phyloP scores from a whole-genome alignment of 495 filamentous ascomycete genomes.

The Talaromyces wortmannii region DNA sequence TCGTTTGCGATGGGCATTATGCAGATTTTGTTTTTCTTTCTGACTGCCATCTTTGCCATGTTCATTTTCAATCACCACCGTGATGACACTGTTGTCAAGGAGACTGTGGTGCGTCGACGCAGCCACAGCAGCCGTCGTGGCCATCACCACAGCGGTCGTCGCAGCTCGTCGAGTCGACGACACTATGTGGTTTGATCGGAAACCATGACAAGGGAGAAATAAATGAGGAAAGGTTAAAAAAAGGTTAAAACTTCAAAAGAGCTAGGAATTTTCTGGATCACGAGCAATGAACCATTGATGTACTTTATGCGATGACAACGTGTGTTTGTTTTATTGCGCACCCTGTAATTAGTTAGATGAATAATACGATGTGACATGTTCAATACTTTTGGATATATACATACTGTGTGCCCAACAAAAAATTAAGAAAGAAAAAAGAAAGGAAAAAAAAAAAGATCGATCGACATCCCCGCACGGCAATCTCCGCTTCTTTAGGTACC shows the following conservation, averaged over 20 bases:
- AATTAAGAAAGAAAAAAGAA: no score
- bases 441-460: no score
- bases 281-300: no score
- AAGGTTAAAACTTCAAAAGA: neutral
- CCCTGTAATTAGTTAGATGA: no score
- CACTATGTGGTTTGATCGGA: slow-evolving; percentile 30
- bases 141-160: slow-evolving; percentile 10
- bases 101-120: slow-evolving; percentile 34
- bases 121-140: slow-evolving; percentile 33
- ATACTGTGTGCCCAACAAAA: no score
- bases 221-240: slow-evolving; percentile 3
- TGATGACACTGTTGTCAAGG: slow-evolving; percentile 28
- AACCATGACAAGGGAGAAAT: neutral
- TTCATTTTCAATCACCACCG: slow-evolving; percentile 42
- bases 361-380: no score
- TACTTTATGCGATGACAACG: no score
- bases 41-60: slow-evolving; percentile 58
- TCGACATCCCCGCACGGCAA: no score
- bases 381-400: no score
- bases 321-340: no score
- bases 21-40: slow-evolving; percentile 74
- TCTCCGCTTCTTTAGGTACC: no score
- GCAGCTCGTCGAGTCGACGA: slow-evolving; percentile 21
- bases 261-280: no score
- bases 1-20: slow-evolving; percentile 83